These are phyloP conservation scores for Schizonepeta tenuifolia DNA, from an alignment of 257 asterid genomes.

Conservation along the genomic window DNA sequence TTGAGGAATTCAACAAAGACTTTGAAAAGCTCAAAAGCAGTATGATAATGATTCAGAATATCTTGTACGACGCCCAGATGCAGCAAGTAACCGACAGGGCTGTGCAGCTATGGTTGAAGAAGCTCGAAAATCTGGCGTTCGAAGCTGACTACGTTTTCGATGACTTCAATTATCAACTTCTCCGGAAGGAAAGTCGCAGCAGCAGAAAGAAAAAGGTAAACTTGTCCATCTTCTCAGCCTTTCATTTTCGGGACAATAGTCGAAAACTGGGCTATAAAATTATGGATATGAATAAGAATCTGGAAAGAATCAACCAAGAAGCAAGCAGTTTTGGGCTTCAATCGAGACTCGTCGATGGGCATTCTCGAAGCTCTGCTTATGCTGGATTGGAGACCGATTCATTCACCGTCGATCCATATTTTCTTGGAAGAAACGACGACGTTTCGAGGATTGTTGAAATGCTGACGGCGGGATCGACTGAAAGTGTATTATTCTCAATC, in stretches of 20 bases:
- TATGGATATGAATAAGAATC: not conserved
- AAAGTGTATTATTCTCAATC: too few relatives aligned
- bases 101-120: conserved; percentile 4
- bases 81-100: not conserved
- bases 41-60: not conserved
- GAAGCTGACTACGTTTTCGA: too few relatives aligned
- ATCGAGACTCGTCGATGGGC: not conserved
- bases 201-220: too few relatives aligned
- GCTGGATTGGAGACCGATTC: not conserved
- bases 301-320: not conserved
- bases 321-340: not conserved
- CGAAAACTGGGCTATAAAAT: not conserved
- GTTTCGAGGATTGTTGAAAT: not conserved
- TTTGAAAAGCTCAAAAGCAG: conserved; percentile 1
- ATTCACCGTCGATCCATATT: not conserved
- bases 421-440: not conserved
- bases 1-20: not conserved
- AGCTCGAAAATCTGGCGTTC: conserved; percentile 4
- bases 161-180: too few relatives aligned
- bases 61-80: conserved; percentile 3
- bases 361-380: not conserved
- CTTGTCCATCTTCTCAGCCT: too few relatives aligned
- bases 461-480: not conserved
- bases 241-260: not conserved
- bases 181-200: too few relatives aligned